phyloP scores from a whole-genome alignment of 78 protist genomes.

The Dictyostelium firmibasis region DNA sequence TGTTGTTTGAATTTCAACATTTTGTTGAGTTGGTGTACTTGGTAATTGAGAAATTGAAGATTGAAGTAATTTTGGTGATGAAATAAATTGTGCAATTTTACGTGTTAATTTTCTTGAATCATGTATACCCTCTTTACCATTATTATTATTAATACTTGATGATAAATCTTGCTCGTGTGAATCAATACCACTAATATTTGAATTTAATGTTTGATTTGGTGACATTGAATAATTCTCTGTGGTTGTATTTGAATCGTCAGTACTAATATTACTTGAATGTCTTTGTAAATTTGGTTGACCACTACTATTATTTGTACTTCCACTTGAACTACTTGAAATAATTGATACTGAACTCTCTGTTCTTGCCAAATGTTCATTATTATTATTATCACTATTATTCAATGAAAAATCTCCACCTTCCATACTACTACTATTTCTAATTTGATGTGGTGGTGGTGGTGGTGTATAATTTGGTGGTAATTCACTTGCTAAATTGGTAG shows the following conservation, averaged over 20 bases:
- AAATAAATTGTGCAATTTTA: constrained; percentile 31
- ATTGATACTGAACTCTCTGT: constrained; percentile 30
- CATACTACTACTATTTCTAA: neutral
- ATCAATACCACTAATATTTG: neutral
- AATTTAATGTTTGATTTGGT: neutral
- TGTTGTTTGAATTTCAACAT: neutral
- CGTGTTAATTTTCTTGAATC: constrained; percentile 10
- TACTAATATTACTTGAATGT: constrained; percentile 39
- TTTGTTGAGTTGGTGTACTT: constrained; percentile 11
- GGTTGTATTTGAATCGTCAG: constrained; percentile 22
- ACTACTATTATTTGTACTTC: neutral
- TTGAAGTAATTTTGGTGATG: constrained; percentile 1
- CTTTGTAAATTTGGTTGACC: constrained; percentile 4
- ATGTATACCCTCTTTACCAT: neutral
- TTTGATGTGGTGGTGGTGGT: constrained; percentile 15
- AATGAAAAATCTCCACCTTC: neutral
- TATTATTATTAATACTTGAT: neutral
- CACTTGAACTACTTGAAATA: neutral
- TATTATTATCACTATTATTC: neutral
- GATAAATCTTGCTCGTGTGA: neutral
- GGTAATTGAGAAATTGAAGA: constrained; percentile 4
- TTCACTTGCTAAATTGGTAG: neutral
- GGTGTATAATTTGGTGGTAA: neutral
- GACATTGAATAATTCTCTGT: neutral
- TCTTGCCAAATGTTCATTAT: neutral